A percentile compares a stretch with the other conserved stretches of the same genome.
Evolutionary conservation across 345 rosid species (phyloP).

Genomic region (Viola odorata): DNA sequence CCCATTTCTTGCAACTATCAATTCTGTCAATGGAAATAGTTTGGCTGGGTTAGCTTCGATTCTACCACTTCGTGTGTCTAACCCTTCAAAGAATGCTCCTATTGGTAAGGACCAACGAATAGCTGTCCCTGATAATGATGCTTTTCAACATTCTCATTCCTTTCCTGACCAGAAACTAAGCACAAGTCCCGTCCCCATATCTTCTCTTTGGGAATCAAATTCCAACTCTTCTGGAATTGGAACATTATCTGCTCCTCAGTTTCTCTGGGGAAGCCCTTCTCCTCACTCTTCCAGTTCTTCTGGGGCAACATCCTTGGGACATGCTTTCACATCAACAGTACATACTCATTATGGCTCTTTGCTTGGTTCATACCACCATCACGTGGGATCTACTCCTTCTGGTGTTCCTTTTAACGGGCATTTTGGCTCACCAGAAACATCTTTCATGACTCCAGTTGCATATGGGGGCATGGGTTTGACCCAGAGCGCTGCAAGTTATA

Average conservation of each 20-base stretch:
- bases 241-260: constrained; percentile 71
- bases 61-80: constrained; percentile 36
- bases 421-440: constrained; percentile 66
- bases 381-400: constrained; percentile 92
- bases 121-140: constrained; percentile 29
- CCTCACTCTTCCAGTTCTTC: constrained; percentile 53
- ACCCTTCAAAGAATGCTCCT: constrained; percentile 21
- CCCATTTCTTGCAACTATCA: constrained; percentile 36
- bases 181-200: constrained; percentile 32
- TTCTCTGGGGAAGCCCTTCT: constrained; percentile 89
- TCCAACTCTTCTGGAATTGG: constrained; percentile 45
- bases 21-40: constrained; percentile 41
- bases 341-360: constrained; percentile 42
- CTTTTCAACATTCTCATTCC: constrained; percentile 43
- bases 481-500: constrained; percentile 39
- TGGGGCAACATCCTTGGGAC: constrained; percentile 58
- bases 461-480: constrained; percentile 45
- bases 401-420: constrained; percentile 73
- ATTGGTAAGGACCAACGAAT: constrained; percentile 44
- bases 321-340: constrained; percentile 50
- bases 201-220: constrained; percentile 41
- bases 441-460: constrained; percentile 53
- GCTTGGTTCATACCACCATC: constrained; percentile 50
- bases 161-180: constrained; percentile 48
- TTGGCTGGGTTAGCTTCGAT: constrained; percentile 57